Conservation (phyloP, 192 early-diverging fungal species). For the Coemansia sp. region DNA sequence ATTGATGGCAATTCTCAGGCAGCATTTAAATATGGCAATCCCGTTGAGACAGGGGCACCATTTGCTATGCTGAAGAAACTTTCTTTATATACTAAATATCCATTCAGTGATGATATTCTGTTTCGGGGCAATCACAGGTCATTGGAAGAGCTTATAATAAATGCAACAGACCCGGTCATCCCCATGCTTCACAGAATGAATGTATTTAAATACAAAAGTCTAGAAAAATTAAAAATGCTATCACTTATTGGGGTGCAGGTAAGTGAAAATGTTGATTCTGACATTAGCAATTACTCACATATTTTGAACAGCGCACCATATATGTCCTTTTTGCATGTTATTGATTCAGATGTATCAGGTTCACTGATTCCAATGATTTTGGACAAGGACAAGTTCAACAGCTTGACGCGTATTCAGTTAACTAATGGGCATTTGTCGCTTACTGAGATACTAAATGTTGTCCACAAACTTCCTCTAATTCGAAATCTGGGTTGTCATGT, state of each 20-base stretch:
- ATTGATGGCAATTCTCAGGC: too few species aligned
- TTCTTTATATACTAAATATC: slow-evolving; percentile 1
- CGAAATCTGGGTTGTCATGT: not conserved
- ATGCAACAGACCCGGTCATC: not conserved
- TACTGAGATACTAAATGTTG: not conserved
- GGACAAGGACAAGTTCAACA: not conserved
- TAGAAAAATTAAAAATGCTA: not conserved
- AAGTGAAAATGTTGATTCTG: not conserved
- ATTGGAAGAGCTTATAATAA: slow-evolving; percentile 1
- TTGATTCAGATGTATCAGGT: not conserved
- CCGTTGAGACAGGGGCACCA: not conserved
- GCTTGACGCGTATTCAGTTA: not conserved
- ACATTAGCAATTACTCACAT: not conserved
- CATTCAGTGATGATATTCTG: slow-evolving; percentile 16
- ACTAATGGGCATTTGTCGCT: not conserved
- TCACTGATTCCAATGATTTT: not conserved
- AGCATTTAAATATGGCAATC: too few species aligned
- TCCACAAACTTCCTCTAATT: not conserved
- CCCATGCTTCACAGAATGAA: not conserved
- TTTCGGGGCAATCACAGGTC: slow-evolving; percentile 16
- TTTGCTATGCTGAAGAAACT: slow-evolving; percentile 12
- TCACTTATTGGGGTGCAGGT: not conserved
- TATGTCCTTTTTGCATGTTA: not conserved
- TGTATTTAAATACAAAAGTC: not conserved
- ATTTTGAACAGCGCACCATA: not conserved